These are phyloP conservation scores for Suillus fuscotomentosus DNA, from an alignment of 768 basidiomycete genomes.

Conservation along the genomic window DNA sequence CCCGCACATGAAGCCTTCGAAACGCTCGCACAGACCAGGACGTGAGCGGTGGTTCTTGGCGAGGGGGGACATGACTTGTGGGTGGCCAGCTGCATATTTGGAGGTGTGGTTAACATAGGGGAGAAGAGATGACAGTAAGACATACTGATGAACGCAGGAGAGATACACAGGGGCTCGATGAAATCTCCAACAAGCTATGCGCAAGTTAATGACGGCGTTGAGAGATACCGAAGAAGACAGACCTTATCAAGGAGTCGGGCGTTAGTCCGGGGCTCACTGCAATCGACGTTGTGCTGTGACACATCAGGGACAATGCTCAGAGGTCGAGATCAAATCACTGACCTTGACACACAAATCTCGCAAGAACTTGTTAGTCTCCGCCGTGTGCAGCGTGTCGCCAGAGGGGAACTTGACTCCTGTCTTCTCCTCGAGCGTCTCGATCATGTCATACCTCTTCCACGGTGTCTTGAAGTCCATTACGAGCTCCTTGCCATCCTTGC, in stretches of 20 bases:
- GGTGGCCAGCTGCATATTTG: slow-evolving; percentile 75
- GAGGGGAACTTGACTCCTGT: slow-evolving; percentile 88
- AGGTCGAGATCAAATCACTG: slow-evolving; percentile 3
- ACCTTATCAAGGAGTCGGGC: slow-evolving; percentile 95
- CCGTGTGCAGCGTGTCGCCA: slow-evolving; percentile 84
- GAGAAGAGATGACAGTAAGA: background rate
- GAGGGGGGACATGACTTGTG: slow-evolving; percentile 99
- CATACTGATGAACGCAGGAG: slow-evolving; percentile 91
- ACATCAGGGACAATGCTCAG: background rate
- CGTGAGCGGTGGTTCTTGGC: slow-evolving; percentile 99
- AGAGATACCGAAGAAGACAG: slow-evolving; percentile 3
- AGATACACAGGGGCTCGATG: slow-evolving; percentile 96
- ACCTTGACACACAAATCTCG: slow-evolving; percentile 85
- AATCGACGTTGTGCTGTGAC: slow-evolving; percentile 88
- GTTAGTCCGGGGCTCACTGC: slow-evolving; percentile 93
- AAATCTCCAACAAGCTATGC: slow-evolving; percentile 91
- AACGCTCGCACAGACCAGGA: slow-evolving; percentile 96
- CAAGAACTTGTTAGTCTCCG: slow-evolving; percentile 86
- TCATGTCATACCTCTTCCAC: slow-evolving; percentile 99
- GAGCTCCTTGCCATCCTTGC: slow-evolving; percentile 76
- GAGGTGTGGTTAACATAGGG: slow-evolving; percentile 7
- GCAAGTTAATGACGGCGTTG: slow-evolving; percentile 3
- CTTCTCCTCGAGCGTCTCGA: slow-evolving; percentile 93
- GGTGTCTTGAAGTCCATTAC: slow-evolving; percentile 88
- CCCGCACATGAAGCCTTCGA: slow-evolving; percentile 97